Base-by-base conservation (phyloP, 805 yeast species). In the Spathaspora boniae region DNA sequence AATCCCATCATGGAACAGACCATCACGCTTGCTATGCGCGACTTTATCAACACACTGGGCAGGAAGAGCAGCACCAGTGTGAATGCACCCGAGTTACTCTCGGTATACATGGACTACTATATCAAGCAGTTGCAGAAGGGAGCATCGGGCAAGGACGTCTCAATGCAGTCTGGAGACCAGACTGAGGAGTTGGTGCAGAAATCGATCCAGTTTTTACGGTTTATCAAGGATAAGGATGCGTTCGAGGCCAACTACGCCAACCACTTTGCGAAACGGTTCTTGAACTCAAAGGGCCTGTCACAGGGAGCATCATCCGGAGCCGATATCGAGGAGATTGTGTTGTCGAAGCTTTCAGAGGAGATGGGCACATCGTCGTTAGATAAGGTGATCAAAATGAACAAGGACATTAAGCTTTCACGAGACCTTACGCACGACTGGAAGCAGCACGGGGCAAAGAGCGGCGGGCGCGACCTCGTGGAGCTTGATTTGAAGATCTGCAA, bases 231-330 rank as follows among this genome's bases (percentile, higher is more conserved):
- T 47, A 89, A 87, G 51, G 96, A 88, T 58, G 64, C 84, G 17
- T 89, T 88, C 60, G 95, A 87, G 52, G 82, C 76, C 27, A 80
- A 83, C 42, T 88, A 86, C 57, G 87, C 87, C 48, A 84, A 80
- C 36, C 96, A 86, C 60, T 67, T 89, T 39, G 95, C 96, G 1
- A 86, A 82, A 56, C 69, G 97, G 42, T 68, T 88, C 36, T 48
- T 68, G 17, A 66, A 59, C 37, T 45, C 67, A 9, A 68, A 68
- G 38, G 55, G 58, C 2, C 35, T 44, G 5, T 40, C 44, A 6
- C 38, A 41, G 11, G 40, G 33, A 8, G 23, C 23, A 11, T 38
- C 37, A 6, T 34, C 48, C 38, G 70, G 32, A 65, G 61, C 69
- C 31, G 91, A 86, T 40, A 59, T 82, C 4, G 97, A 88, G 54